Evolutionary conservation across 2,329 filamentous ascomycete genomes (phyloP).

Genomic region (Scolecobasidium constrictum): DNA sequence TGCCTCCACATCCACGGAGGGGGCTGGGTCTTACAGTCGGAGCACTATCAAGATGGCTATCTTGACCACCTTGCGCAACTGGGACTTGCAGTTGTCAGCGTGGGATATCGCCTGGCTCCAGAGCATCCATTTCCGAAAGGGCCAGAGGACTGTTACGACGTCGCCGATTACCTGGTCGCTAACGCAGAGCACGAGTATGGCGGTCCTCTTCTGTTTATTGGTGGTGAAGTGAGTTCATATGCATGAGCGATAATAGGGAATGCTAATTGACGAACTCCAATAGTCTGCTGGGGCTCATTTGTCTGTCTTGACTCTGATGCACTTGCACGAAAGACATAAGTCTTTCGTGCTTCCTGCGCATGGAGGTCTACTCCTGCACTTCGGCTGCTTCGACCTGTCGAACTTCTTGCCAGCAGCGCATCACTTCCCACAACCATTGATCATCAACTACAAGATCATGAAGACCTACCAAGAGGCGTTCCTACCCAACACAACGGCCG

Average conservation of each 20-base stretch:
- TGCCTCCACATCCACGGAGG: constrained; percentile 47
- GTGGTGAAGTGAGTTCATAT: constrained; percentile 30
- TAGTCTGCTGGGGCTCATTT: constrained; percentile 43
- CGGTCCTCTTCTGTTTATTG: constrained; percentile 29
- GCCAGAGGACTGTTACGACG: constrained; percentile 47
- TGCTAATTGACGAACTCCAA: background rate
- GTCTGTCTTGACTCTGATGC: constrained; percentile 33
- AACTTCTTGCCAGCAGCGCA: constrained; percentile 30
- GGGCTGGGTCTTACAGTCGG: constrained; percentile 34
- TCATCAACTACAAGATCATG: constrained; percentile 38
- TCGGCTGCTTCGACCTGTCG: constrained; percentile 40
- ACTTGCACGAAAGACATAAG: constrained; percentile 30
- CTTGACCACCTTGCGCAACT: constrained; percentile 40
- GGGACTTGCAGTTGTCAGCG: constrained; percentile 39
- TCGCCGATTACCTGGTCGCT: constrained; percentile 41
- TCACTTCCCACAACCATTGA: constrained; percentile 28
- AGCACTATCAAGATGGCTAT: constrained; percentile 33
- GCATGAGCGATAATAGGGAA: no score
- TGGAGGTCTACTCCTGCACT: constrained; percentile 44
- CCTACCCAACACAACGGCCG: constrained; percentile 29
- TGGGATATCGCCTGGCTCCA: constrained; percentile 50
- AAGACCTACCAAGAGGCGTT: constrained; percentile 34
- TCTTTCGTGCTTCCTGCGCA: constrained; percentile 28
- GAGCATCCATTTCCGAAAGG: constrained; percentile 46
- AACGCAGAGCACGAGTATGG: constrained; percentile 28